Base-by-base conservation (phyloP, 257 asterid genomes). In the Craterostigma plantagineum region DNA sequence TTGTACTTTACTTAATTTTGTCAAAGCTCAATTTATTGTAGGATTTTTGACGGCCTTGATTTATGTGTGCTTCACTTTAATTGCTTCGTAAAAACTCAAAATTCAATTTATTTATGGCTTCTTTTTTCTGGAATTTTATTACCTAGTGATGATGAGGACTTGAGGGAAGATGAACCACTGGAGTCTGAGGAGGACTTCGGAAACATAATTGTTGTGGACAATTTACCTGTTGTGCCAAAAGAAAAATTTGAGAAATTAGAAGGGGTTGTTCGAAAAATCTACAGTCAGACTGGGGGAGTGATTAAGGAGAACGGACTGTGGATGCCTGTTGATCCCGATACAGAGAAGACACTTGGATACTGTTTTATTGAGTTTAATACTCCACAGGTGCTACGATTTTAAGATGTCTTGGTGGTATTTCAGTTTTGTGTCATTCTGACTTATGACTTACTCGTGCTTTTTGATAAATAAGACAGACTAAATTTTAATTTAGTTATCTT, bases 231-330 rank as follows among this genome's bases (percentile, higher is more conserved):
- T 38, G 95, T 87, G 14, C 75, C 83, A 0, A 66, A 50, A 38
- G 97, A 87, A 52, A 87, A 87, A 40, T 76, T 69, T 18, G 93
- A 76, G 6, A 87, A 87, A 48, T 59, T 87, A 62, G 95, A 73
- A 61, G 93, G 93, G 1, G 97, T 87, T 0, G 33, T 87, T 15
- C 55, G 78, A 38, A 87, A 82, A 65, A 76, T 87, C 7, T 82
- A 78, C 68, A 54, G 90, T 49, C 93, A 82, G 50, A 77, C 76
- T 36, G 95, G 95, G 34, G n/a, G n/a, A n/a, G 71, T 65, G 27
- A 76, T 87, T 47, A 79, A 71, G 55, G 92, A 81, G 42, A 76
- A 69, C 53, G 95, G 97, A 10, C 55, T 82, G 1, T 76, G 75
- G 86, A 87, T 87, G 93, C 95, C 97, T 4, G 65, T 70, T 7